Percentiles rank a stretch among this genome's conserved stretches.
Evolutionary conservation across 108 stramenopile species (phyloP).

Genomic region (Discostella pseudostelligera): DNA sequence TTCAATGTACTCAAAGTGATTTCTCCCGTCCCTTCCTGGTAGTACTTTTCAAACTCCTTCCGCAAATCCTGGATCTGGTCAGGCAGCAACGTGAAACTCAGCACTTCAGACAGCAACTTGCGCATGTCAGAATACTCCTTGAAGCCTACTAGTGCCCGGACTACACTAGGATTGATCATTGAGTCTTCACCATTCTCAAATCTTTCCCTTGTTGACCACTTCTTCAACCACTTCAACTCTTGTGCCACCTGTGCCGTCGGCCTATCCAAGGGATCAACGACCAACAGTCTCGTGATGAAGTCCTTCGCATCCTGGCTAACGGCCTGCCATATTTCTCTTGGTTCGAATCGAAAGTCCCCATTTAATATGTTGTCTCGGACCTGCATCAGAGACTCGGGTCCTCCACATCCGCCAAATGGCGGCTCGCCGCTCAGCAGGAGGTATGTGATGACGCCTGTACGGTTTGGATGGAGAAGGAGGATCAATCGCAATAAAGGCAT

Average conservation of each 20-base stretch:
- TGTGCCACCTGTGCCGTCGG: conserved; percentile 88
- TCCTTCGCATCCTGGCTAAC: conserved; percentile 82
- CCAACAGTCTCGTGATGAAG: conserved; percentile 81
- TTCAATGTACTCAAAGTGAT: conserved; percentile 77
- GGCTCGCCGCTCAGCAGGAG: conserved; percentile 80
- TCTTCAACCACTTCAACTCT: conserved; percentile 80
- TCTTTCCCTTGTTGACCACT: conserved; percentile 59
- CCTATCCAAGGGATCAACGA: conserved; percentile 78
- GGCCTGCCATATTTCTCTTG: conserved; percentile 72
- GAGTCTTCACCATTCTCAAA: conserved; percentile 48
- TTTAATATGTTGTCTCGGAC: conserved; percentile 74
- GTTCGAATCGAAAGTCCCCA: conserved; percentile 66
- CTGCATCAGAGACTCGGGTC: conserved; percentile 78
- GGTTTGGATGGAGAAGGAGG: neutral
- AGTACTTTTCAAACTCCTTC: conserved; percentile 84
- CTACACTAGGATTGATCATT: conserved; percentile 72
- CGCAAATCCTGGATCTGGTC: conserved; percentile 85
- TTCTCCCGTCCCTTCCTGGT: conserved; percentile 71
- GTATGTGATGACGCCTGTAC: conserved; percentile 72
- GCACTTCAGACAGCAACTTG: conserved; percentile 83
- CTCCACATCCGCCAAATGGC: conserved; percentile 86
- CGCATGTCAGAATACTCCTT: conserved; percentile 88
- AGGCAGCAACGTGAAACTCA: conserved; percentile 86
- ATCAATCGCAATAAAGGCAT: neutral
- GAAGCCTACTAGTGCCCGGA: conserved; percentile 78